Evolutionary conservation across 345 rosid genomes (phyloP), one percentile per base, ranked within the genome.

Genomic region (Murraya paniculata): DNA sequence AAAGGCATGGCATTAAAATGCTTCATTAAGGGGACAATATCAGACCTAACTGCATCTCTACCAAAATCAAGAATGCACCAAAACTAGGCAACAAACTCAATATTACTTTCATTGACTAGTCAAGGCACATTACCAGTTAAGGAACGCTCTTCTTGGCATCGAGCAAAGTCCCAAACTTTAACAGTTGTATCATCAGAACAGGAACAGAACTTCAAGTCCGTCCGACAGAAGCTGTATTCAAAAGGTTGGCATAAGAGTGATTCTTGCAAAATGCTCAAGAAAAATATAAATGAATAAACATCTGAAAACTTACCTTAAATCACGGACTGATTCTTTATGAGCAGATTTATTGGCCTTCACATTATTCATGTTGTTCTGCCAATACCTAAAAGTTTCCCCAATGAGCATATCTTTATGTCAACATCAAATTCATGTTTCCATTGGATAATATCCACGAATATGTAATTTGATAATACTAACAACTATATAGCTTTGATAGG

Each of bases 341-440:
- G 99, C 98, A 81, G 97, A 85, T 86, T 90, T 96, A 84, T 94
- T 94, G 77, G 88, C 95, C 89, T 96, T 96, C 35, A 96, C 99
- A 82, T 94, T 94, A 79, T 96, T 96, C 99, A 96, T 96, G 79
- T 92, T 94, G 84, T 88, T 94, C 85, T 94, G 99, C 99, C 99
- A 96, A 75, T 94, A 96, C 93, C 99, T 96, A 82, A 75, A 77
- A 73, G 35, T 74, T 27, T 45, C 60, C 21, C 39, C 68, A 64
- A 76, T 8, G 28, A 30, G 14, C 48, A 77, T 21, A 71, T 27
- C 36, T 50, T 50, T 31, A 75, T 9, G 39, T 71, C 41, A 67
- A 59, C 13, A 60, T 25, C 10, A 58, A 81, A 56, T 28, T 31
- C 30, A 39, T 24, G 24, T 21, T 57, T 36, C 64, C 38, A 24